These are phyloP conservation scores for Trametes sanguinea DNA, from an alignment of 768 basidiomycete genomes.

Conservation along the genomic window DNA sequence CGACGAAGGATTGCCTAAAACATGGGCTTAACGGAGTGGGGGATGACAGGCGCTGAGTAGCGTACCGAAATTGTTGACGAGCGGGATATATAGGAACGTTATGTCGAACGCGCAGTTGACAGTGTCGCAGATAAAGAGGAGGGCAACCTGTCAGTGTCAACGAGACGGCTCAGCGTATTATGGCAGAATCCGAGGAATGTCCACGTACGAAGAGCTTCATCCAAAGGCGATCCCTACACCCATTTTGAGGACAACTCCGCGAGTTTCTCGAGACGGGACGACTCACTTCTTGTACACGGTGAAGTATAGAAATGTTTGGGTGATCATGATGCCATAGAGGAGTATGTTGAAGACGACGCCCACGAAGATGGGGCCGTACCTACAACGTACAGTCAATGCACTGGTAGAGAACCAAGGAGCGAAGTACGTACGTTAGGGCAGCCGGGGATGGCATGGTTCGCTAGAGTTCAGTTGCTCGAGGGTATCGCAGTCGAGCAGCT, in stretches of 20 bases:
- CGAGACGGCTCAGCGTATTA: neutral
- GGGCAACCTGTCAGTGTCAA: constrained; percentile 37
- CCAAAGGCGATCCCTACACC: constrained; percentile 44
- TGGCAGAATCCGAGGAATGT: neutral
- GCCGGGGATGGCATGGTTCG: constrained; percentile 22
- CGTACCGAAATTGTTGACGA: constrained; percentile 50
- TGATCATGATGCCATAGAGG: constrained; percentile 52
- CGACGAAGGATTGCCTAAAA: constrained; percentile 32
- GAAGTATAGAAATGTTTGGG: constrained; percentile 50
- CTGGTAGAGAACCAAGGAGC: too few relatives aligned
- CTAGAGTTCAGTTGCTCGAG: neutral
- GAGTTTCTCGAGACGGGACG: neutral
- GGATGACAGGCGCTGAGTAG: neutral
- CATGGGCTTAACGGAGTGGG: neutral
- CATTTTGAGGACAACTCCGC: neutral
- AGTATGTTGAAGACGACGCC: constrained; percentile 49
- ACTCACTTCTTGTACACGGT: constrained; percentile 42
- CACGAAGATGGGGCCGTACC: constrained; percentile 52
- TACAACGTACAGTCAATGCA: constrained; percentile 21
- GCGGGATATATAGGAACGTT: constrained; percentile 47
- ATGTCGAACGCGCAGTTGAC: constrained; percentile 48
- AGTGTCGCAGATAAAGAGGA: constrained; percentile 52
- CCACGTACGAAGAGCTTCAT: constrained; percentile 47
- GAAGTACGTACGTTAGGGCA: constrained; percentile 15
- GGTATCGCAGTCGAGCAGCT: constrained; percentile 10